These are phyloP conservation scores for Yarrowia yakushimensis DNA, from an alignment of 805 yeast genomes.

Conservation along the genomic window DNA sequence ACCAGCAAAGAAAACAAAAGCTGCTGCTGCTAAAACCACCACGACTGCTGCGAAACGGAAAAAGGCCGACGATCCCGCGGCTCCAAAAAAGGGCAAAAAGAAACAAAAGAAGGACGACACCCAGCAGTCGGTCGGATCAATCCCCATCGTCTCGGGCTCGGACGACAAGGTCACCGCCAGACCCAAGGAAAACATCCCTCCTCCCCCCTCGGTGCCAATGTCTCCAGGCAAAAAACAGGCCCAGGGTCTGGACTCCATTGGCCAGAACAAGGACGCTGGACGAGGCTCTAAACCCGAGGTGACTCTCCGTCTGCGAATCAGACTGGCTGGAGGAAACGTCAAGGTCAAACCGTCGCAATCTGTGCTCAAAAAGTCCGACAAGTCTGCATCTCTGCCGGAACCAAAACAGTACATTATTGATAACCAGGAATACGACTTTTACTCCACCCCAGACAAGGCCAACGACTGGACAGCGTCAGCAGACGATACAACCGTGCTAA, in stretches of 20 bases:
- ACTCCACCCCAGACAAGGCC: conserved; percentile 20
- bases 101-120: conserved; percentile 24
- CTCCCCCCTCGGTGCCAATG: conserved; percentile 22
- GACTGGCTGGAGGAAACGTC: conserved; percentile 18
- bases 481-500: conserved; percentile 46
- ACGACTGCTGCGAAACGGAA: conserved; percentile 18
- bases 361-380: conserved; percentile 5
- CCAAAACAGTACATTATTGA: conserved; percentile 19
- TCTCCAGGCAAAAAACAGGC: conserved; percentile 20
- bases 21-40: too few relatives aligned
- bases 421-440: conserved; percentile 18
- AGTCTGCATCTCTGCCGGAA: not conserved
- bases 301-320: conserved; percentile 3
- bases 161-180: conserved; percentile 9
- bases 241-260: conserved; percentile 20
- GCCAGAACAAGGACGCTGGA: conserved; percentile 17
- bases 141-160: conserved; percentile 12
- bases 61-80: conserved; percentile 22
- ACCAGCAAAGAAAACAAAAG: not conserved
- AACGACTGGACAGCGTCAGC: conserved; percentile 21
- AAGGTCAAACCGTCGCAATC: conserved; percentile 9
- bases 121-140: conserved; percentile 13
- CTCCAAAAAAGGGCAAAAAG: conserved; percentile 27
- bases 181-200: not conserved
- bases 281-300: conserved; percentile 14